A percentile compares a stretch with the other conserved stretches of the same genome.
These are phyloP conservation scores for Saitozyma sp. DNA, from an alignment of 768 basidiomycete species.

Conservation along the genomic window DNA sequence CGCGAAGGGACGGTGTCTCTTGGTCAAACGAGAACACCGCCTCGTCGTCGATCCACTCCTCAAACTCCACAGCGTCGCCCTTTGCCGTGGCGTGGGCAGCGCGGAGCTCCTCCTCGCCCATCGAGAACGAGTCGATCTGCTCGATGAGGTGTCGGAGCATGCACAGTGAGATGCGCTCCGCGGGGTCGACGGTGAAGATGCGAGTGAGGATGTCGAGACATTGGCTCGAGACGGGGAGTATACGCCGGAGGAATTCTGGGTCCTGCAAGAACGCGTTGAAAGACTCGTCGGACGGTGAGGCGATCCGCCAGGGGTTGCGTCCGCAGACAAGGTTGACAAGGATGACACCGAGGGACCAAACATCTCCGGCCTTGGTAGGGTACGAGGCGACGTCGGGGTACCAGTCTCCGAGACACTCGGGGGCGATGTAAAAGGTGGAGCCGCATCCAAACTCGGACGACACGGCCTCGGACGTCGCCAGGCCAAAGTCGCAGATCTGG, in stretches of 20 bases:
- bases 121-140: slow-evolving; percentile 63
- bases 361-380: slow-evolving; percentile 79
- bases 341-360: slow-evolving; percentile 82
- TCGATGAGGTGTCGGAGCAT: slow-evolving; percentile 65
- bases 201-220: slow-evolving; percentile 67
- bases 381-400: slow-evolving; percentile 58
- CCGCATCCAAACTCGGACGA: slow-evolving; percentile 52
- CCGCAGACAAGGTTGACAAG: slow-evolving; percentile 75
- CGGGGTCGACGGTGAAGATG: slow-evolving; percentile 69
- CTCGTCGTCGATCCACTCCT: slow-evolving; percentile 21
- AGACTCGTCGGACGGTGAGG: slow-evolving; percentile 66
- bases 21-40: slow-evolving; percentile 23
- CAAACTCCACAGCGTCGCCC: slow-evolving; percentile 9
- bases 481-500: slow-evolving; percentile 52
- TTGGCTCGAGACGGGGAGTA: slow-evolving; percentile 70
- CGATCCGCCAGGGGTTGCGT: slow-evolving; percentile 75
- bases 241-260: slow-evolving; percentile 64
- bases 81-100: slow-evolving; percentile 30
- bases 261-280: slow-evolving; percentile 74
- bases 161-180: slow-evolving; percentile 63
- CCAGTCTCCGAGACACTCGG: slow-evolving; percentile 59
- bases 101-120: slow-evolving; percentile 58
- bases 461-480: slow-evolving; percentile 45
- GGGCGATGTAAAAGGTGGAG: slow-evolving; percentile 52
- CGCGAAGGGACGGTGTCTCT: slow-evolving; percentile 37